These are phyloP conservation scores for Fusarium sp. DNA, from an alignment of 2,329 filamentous ascomycete genomes.

Conservation along the genomic window DNA sequence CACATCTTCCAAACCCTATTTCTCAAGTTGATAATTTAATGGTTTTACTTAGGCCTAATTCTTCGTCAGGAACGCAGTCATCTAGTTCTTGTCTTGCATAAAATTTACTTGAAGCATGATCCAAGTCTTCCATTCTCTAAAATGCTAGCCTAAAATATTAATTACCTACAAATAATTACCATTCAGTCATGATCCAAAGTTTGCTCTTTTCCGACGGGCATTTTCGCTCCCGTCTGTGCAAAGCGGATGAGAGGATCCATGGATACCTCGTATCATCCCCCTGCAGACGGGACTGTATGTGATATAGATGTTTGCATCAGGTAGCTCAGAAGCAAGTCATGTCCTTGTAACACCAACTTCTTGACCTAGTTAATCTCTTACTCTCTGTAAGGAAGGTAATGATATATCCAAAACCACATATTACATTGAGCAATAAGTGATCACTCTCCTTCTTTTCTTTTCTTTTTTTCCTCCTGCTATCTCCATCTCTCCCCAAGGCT, in stretches of 20 bases:
- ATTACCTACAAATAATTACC: not conserved
- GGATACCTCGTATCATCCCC: not conserved
- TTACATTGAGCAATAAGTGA: no score
- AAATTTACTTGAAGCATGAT: not conserved
- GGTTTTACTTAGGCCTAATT: not conserved
- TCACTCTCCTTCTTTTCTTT: not conserved
- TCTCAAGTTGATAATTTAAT: not conserved
- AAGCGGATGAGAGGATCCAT: not conserved
- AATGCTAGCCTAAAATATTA: not conserved
- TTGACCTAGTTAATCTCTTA: not conserved
- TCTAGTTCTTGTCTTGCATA: not conserved
- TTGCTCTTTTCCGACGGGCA: not conserved
- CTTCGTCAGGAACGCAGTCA: not conserved
- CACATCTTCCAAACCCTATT: not conserved
- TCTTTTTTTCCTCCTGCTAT: not conserved
- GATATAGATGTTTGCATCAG: not conserved
- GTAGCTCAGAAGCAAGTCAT: not conserved
- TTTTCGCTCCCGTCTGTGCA: not conserved
- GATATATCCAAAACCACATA: not conserved
- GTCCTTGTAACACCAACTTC: not conserved
- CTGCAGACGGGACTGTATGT: not conserved
- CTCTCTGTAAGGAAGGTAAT: not conserved
- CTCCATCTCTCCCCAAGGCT: no score
- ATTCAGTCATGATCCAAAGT: not conserved
- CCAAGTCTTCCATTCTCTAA: not conserved